Conservation (phyloP, 1,139 yeast genomes). For the Hemisphaericaspora lyxosophila region DNA sequence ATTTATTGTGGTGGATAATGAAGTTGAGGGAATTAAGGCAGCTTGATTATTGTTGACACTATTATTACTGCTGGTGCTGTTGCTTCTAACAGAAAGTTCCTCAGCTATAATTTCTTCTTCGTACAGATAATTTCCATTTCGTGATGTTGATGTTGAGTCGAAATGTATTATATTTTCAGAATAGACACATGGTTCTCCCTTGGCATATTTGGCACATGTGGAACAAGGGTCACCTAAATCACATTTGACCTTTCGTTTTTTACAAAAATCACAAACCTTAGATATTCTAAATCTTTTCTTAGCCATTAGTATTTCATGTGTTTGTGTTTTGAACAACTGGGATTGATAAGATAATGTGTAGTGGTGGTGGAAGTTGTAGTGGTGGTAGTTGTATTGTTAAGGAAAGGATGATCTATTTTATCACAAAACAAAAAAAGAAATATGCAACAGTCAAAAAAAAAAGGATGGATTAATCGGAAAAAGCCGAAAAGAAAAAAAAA, state of each 20-base stretch:
- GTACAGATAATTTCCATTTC: background rate
- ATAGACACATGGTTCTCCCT: conserved; percentile 26
- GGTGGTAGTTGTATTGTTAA: too few species aligned
- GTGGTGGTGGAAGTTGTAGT: too few species aligned
- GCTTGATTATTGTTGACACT: background rate
- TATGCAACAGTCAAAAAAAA: too few species aligned
- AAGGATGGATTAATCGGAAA: too few species aligned
- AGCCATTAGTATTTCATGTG: conserved; percentile 9
- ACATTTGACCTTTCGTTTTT: conserved; percentile 43
- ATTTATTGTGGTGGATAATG: background rate
- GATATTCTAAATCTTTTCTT: conserved; percentile 34
- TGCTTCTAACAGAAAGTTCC: conserved; percentile 2
- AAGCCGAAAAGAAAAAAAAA: too few species aligned
- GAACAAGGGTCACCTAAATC: conserved; percentile 43
- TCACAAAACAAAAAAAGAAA: too few species aligned
- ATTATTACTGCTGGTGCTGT: background rate
- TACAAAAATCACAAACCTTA: conserved; percentile 43
- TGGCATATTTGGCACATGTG: conserved; percentile 39
- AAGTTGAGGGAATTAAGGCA: background rate
- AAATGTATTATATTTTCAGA: conserved; percentile 7
- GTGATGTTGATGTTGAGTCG: background rate
- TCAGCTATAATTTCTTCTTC: conserved; percentile 8
- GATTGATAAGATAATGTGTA: too few species aligned
- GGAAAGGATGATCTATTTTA: too few species aligned
- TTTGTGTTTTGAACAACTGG: too few species aligned